These are phyloP conservation scores for Sarocladiaceae sp. DNA, from an alignment of 2,329 filamentous ascomycete species.

Conservation along the genomic window DNA sequence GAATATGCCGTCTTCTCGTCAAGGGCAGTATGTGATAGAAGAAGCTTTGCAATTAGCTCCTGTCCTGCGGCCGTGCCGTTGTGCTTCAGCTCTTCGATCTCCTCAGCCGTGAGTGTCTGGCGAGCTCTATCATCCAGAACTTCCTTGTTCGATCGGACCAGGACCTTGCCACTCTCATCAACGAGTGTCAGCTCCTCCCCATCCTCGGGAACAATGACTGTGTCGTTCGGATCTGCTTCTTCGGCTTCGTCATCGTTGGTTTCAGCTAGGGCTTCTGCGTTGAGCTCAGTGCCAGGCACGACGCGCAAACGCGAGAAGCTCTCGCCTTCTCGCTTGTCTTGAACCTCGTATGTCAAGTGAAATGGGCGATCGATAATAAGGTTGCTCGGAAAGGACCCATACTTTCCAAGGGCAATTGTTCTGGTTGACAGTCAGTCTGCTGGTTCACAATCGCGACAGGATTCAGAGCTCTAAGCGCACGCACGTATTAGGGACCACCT, in stretches of 20 bases:
- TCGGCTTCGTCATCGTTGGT: slow-evolving; percentile 30
- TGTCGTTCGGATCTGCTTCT: slow-evolving; percentile 32
- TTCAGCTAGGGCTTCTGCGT: slow-evolving; percentile 68
- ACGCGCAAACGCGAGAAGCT: slow-evolving; percentile 68
- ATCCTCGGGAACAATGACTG: slow-evolving; percentile 29
- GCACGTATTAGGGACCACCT: slow-evolving; percentile 58
- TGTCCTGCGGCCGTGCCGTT: slow-evolving; percentile 75
- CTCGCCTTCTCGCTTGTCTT: slow-evolving; percentile 64
- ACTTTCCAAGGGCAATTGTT: slow-evolving; percentile 85
- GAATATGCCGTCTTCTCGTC: slow-evolving; percentile 95
- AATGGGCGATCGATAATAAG: slow-evolving; percentile 88
- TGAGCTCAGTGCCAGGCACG: slow-evolving; percentile 75
- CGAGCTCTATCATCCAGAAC: slow-evolving; percentile 58
- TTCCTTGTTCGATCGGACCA: slow-evolving; percentile 54
- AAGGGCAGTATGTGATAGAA: slow-evolving; percentile 82
- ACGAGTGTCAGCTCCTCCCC: slow-evolving; percentile 39
- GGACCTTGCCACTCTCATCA: slow-evolving; percentile 37
- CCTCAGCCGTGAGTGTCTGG: slow-evolving; percentile 73
- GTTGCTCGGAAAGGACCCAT: slow-evolving; percentile 85
- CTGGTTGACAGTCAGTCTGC: slow-evolving; percentile 42
- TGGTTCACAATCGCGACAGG: not conserved
- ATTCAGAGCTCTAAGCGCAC: slow-evolving; percentile 14
- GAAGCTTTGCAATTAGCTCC: slow-evolving; percentile 87
- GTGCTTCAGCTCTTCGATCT: slow-evolving; percentile 69
- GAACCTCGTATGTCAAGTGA: slow-evolving; percentile 85